phyloP scores from a whole-genome alignment of 805 yeast species.

The Jamesozyma jinghongensis region DNA sequence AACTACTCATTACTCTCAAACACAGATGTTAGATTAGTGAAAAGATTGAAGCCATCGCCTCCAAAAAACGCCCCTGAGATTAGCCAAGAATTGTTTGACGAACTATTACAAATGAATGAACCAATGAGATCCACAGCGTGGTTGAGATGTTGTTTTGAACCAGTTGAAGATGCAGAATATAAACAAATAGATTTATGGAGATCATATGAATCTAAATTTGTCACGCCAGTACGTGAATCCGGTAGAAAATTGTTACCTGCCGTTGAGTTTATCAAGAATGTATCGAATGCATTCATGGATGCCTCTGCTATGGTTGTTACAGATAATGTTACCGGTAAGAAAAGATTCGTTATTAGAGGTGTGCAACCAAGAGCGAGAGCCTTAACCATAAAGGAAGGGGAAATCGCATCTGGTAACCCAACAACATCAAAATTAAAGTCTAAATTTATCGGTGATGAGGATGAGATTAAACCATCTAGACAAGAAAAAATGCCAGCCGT shows the following conservation, averaged over 20 bases:
- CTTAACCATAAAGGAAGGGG: slow-evolving; percentile 41
- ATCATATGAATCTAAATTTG: slow-evolving; percentile 82
- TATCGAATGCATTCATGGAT: slow-evolving; percentile 75
- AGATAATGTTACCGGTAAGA: slow-evolving; percentile 50
- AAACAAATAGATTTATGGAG: slow-evolving; percentile 96
- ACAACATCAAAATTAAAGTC: slow-evolving; percentile 12
- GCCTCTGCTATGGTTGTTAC: slow-evolving; percentile 90
- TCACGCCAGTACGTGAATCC: slow-evolving; percentile 43
- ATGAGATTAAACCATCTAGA: slow-evolving; percentile 11
- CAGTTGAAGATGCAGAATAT: slow-evolving; percentile 69
- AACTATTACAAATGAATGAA: slow-evolving; percentile 60
- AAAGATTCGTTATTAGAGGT: slow-evolving; percentile 87
- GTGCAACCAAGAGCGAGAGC: slow-evolving; percentile 73
- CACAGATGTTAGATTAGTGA: slow-evolving; percentile 34
- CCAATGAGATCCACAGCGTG: slow-evolving; percentile 89
- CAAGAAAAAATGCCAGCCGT: slow-evolving; percentile 23
- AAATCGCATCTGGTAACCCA: slow-evolving; percentile 30
- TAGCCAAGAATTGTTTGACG: slow-evolving; percentile 44
- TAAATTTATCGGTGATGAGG: slow-evolving; percentile 13
- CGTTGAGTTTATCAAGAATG: slow-evolving; percentile 93
- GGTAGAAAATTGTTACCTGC: slow-evolving; percentile 72
- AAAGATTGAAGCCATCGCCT: slow-evolving; percentile 51
- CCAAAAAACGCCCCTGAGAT: slow-evolving; percentile 61
- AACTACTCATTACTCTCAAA: slow-evolving; percentile 25
- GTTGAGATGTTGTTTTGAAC: slow-evolving; percentile 87